Evolutionary conservation across 1,284 basidiomycete genomes (phyloP), one percentile per base, ranked within the genome.

Genomic region (Coniferiporia weirii): DNA sequence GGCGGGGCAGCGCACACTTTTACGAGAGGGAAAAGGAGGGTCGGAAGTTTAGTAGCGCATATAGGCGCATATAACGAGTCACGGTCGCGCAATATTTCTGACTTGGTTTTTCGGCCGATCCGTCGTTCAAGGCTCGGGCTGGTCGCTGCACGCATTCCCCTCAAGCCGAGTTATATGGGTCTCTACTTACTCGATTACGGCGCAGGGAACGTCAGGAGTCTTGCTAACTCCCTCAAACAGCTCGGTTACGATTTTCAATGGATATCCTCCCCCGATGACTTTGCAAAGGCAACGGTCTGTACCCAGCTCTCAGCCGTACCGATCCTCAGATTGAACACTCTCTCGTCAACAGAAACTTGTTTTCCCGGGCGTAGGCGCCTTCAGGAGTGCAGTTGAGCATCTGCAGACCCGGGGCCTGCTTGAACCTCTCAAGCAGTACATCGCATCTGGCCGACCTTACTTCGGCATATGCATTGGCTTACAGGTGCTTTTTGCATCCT

Each of bases 381-480:
- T 98, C 71, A 88, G 89, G 57, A 87, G 89, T 46, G 97, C 96
- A 8, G 87, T 98, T 67, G 78, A 82, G 54, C 87, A 90, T 59
- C 84, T 99, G 51, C 74, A 78, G 46, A 71, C 79, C 15, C 86
- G 87, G 64, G 93, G 91, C 38, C 84, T 95, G 60, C 79, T 89
- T 36, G 83, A 91, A 65, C 94, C 93, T 38, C 79, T 99, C 55
- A 83, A 82, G 61, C 73, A 81, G 56, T 99, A 98, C 75, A 89
- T 99, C 66, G 75, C 76, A 19, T 93, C 92, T 12, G 97, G 97
- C 36, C 86, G 84, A 69, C 97, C 97, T 0, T 99, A 97, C 76
- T 93, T 95, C 73, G 93, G 93, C 47, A 99, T 99, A 79, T 99
- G 97, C 75, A 94, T 99, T 69, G 97, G 95, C 67, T 89, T 98